Percentiles rank a stretch among this genome's conserved stretches.
Evolutionary conservation across 2,329 filamentous ascomycete genomes (phyloP).

Genomic region (Ophiostoma ips): DNA sequence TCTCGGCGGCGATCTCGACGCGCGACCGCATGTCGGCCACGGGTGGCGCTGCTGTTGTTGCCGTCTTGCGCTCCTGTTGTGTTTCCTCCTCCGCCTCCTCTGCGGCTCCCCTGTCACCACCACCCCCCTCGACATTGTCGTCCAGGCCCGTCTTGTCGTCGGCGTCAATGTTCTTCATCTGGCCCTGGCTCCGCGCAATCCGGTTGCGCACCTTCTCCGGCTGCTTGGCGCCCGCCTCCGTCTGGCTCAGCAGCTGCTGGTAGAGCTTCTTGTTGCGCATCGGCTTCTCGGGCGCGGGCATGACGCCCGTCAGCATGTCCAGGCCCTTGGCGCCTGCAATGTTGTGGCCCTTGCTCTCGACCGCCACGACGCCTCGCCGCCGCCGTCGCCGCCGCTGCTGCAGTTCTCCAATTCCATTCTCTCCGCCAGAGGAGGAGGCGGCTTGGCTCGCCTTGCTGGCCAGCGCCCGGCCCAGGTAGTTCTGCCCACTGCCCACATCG

Average conservation of each 20-base stretch:
- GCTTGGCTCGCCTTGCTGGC: slow-evolving; percentile 33
- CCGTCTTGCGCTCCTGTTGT: neutral
- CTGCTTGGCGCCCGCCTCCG: slow-evolving; percentile 25
- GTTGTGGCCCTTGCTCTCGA: slow-evolving; percentile 77
- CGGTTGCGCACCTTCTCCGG: slow-evolving; percentile 26
- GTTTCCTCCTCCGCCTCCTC: neutral
- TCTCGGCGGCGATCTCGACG: slow-evolving; percentile 6
- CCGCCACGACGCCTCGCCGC: slow-evolving; percentile 74
- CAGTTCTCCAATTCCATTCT: too few relatives aligned
- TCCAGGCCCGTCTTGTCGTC: too few relatives aligned
- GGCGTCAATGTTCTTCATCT: too few relatives aligned
- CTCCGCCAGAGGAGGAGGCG: too few relatives aligned
- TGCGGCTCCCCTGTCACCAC: neutral
- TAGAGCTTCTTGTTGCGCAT: slow-evolving; percentile 76
- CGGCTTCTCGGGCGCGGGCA: slow-evolving; percentile 50
- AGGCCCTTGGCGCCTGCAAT: slow-evolving; percentile 73
- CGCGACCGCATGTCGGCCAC: slow-evolving; percentile 9
- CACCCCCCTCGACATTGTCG: too few relatives aligned
- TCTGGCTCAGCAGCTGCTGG: slow-evolving; percentile 34
- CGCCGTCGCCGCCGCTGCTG: slow-evolving; percentile 61
- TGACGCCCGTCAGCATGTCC: slow-evolving; percentile 69
- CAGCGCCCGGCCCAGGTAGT: slow-evolving; percentile 81
- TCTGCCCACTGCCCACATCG: slow-evolving; percentile 93
- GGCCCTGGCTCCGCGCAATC: slow-evolving; percentile 18
- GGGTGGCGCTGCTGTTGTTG: neutral